Conservation (phyloP, 345 rosid genomes). For the Corchorus capsularis region DNA sequence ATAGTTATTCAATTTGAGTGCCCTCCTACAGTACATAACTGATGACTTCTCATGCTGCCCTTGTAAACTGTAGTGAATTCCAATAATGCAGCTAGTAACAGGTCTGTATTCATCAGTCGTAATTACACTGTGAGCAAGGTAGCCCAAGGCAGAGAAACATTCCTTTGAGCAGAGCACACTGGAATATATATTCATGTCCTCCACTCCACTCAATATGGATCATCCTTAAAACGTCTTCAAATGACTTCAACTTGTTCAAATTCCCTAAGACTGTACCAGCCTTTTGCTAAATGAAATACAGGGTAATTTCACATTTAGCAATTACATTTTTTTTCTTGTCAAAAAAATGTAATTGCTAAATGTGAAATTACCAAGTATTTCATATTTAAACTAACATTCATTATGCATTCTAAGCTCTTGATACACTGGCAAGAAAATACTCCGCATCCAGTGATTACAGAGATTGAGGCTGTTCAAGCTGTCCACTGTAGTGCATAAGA, state of each 20-base stretch:
- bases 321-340: too few species aligned
- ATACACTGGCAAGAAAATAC: slow-evolving; percentile 83
- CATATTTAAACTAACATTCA: slow-evolving; percentile 71
- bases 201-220: slow-evolving; percentile 69
- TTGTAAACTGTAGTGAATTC: slow-evolving; percentile 93
- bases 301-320: too few species aligned
- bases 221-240: slow-evolving; percentile 83
- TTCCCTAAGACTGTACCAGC: slow-evolving; percentile 76
- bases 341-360: slow-evolving; percentile 65
- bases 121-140: slow-evolving; percentile 88
- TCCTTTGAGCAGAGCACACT: slow-evolving; percentile 95
- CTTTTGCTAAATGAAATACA: too few species aligned
- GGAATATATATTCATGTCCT: slow-evolving; percentile 96
- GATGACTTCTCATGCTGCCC: slow-evolving; percentile 89
- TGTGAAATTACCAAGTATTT: slow-evolving; percentile 69
- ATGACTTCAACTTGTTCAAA: slow-evolving; percentile 95
- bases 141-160: slow-evolving; percentile 82
- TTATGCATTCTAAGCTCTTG: slow-evolving; percentile 91
- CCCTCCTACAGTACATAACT: slow-evolving; percentile 90
- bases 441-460: slow-evolving; percentile 96
- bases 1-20: slow-evolving; percentile 87
- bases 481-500: slow-evolving; percentile 75
- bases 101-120: slow-evolving; percentile 91
- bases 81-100: slow-evolving; percentile 94
- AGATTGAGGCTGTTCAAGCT: slow-evolving; percentile 71